Conservation (phyloP, 23 red algal genomes). For the Gracilaria vermiculophylla region DNA sequence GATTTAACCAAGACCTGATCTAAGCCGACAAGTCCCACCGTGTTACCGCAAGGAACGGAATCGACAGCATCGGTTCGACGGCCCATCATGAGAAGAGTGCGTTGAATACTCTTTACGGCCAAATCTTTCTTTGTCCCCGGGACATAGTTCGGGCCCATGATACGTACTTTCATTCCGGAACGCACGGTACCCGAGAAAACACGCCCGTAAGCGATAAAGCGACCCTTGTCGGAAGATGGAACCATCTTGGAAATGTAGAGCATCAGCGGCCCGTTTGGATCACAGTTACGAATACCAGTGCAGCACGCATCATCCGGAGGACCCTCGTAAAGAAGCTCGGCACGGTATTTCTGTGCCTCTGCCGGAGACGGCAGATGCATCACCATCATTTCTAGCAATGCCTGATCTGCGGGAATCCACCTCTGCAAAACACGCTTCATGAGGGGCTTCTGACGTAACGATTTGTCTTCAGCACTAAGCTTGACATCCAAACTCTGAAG, state of each 20-base stretch:
- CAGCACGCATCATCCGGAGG: conserved; percentile 92
- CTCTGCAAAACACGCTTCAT: conserved; percentile 99
- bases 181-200: conserved; percentile 98
- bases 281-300: conserved; percentile 98
- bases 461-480: conserved; percentile 89
- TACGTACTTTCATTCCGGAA: conserved; percentile 94
- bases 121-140: conserved; percentile 98
- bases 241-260: conserved; percentile 99
- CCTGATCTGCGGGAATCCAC: conserved; percentile 97
- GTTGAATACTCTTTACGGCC: conserved; percentile 91
- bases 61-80: conserved; percentile 91
- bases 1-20: conserved; percentile 96
- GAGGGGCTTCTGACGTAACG: conserved; percentile 93
- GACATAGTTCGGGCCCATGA: conserved; percentile 98
- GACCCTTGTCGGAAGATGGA: conserved; percentile 93
- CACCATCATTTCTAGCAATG: conserved; percentile 99
- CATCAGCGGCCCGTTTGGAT: conserved; percentile 98
- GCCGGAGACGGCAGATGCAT: conserved; percentile 92
- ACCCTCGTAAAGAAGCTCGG: conserved; percentile 95
- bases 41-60: conserved; percentile 97
- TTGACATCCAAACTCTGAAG: conserved; percentile 69
- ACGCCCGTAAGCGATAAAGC: conserved; percentile 97
- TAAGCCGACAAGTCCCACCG: conserved; percentile 94
- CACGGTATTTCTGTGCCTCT: conserved; percentile 96
- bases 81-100: conserved; percentile 99